Evolutionary conservation across 2,329 filamentous ascomycete genomes (phyloP), one percentile per base, ranked within the genome.

Genomic region (Ascochyta clinopodiicola): DNA sequence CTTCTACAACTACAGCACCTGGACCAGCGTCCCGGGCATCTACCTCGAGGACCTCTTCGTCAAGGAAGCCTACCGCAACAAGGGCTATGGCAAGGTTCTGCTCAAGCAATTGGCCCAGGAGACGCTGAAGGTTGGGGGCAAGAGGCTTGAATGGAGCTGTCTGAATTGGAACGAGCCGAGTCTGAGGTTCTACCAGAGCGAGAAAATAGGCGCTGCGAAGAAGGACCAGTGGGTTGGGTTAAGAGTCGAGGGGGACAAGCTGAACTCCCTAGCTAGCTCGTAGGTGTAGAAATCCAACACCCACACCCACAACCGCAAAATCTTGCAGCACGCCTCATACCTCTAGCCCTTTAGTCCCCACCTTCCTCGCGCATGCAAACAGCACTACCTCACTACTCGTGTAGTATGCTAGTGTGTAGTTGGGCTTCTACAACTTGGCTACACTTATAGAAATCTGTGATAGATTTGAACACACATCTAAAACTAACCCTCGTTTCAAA

Each of bases 11-110:
- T 98, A 96, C 78, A 92, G 88, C 70, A 97, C 94, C 0, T 98
- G 95, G 95, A 86, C 90, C 8, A 86, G 90, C n/a, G 85, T 85
- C 40, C 86, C 93, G 0, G 94, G 94, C 2, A 90, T 99, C 70
- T 96, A 96, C 75, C 87, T 98, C 34, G 94, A 98, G 75, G 94
- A 98, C 71, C 80, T 98, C n/a, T 96, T 88, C 69, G 91, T 99
- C 36, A 82, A 86, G 64, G 83, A 86, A 1, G 79, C 79, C 39
- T 87, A 89, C 66, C 82, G 95, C 4, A 88, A 88, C 31, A 85
- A 85, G 58, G 93, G 93, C 0, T 96, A 94, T 71, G 94, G 93
- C 35, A 90, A 88, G 76, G 79, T 82, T 66, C 75, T 98, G 71
- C 80, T 98, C 44, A 84, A 84, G 58, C 85, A 86, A 63, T 78